phyloP scores from a whole-genome alignment of 2,329 filamentous ascomycete species.

The Coniella lustricola region DNA sequence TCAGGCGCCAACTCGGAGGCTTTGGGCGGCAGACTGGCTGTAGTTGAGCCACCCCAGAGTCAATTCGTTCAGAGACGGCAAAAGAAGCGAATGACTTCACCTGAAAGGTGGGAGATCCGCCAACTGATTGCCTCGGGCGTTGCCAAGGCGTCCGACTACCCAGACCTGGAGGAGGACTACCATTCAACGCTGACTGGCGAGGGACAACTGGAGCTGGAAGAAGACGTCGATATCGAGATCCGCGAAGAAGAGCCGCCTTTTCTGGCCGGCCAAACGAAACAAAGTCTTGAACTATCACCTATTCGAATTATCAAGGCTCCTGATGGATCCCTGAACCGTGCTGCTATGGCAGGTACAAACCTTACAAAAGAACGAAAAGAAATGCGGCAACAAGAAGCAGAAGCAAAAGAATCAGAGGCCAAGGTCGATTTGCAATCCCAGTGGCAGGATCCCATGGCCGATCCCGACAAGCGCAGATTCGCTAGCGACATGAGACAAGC shows the following conservation, averaged over 20 bases:
- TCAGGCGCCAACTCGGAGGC: conserved; percentile 88
- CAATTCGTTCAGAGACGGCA: conserved; percentile 55
- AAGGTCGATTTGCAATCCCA: conserved; percentile 81
- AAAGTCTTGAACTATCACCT: conserved; percentile 87
- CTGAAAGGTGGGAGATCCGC: conserved; percentile 94
- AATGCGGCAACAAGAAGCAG: conserved; percentile 77
- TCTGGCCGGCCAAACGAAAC: conserved; percentile 90
- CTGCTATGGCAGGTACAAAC: conserved; percentile 86
- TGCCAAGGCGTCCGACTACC: conserved; percentile 86
- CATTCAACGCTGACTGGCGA: conserved; percentile 81
- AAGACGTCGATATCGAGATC: conserved; percentile 96
- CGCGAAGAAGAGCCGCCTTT: conserved; percentile 95
- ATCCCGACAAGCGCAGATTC: conserved; percentile 78
- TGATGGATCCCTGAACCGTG: conserved; percentile 94
- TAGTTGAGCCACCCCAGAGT: conserved; percentile 43
- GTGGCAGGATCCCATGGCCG: conserved; percentile 96
- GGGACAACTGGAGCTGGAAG: conserved; percentile 82
- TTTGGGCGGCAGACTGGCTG: conserved; percentile 47
- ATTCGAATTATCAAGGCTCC: conserved; percentile 96
- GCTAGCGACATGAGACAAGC: conserved; percentile 75
- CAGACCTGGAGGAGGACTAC: conserved; percentile 90
- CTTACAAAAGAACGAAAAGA: conserved; percentile 88
- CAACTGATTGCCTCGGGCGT: conserved; percentile 95
- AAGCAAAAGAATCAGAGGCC: conserved; percentile 68
- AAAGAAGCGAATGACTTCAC: conserved; percentile 91